Conservation (phyloP, 2,329 filamentous ascomycete species). For the Ceratocystis destructans region DNA sequence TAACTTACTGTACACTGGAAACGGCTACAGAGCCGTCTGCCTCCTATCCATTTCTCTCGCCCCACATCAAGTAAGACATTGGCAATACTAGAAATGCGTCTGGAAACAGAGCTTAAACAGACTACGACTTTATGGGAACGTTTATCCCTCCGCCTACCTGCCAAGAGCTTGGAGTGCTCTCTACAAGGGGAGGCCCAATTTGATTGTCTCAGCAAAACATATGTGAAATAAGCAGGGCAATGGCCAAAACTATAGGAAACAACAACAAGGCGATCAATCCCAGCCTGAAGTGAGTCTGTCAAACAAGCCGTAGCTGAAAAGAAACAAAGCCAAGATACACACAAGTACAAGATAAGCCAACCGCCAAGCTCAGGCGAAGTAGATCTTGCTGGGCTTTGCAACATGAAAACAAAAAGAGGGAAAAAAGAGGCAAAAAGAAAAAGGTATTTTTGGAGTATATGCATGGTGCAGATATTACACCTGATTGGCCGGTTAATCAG, state of each 20-base stretch:
- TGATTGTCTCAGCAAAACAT: neutral
- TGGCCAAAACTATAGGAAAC: neutral
- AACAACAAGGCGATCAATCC: neutral
- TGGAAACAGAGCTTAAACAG: conserved; percentile 10
- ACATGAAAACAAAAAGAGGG: neutral
- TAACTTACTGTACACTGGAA: too few species aligned
- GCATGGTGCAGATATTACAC: neutral
- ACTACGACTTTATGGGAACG: neutral
- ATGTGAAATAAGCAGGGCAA: conserved; percentile 2
- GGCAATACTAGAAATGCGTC: conserved; percentile 7
- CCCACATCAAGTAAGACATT: conserved; percentile 3
- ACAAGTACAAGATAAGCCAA: neutral
- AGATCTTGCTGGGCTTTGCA: neutral
- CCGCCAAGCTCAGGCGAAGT: conserved; percentile 1
- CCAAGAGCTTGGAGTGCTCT: neutral
- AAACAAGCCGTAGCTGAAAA: neutral
- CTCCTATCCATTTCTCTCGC: neutral
- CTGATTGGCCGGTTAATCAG: neutral
- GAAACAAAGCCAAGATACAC: neutral
- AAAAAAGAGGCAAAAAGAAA: too few species aligned
- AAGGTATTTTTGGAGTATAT: neutral
- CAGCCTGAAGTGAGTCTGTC: neutral
- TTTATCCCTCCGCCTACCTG: neutral
- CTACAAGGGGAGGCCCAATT: neutral
- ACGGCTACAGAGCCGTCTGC: too few species aligned